Base-by-base conservation (phyloP, 345 rosid species). In the Bretschneidera sinensis region DNA sequence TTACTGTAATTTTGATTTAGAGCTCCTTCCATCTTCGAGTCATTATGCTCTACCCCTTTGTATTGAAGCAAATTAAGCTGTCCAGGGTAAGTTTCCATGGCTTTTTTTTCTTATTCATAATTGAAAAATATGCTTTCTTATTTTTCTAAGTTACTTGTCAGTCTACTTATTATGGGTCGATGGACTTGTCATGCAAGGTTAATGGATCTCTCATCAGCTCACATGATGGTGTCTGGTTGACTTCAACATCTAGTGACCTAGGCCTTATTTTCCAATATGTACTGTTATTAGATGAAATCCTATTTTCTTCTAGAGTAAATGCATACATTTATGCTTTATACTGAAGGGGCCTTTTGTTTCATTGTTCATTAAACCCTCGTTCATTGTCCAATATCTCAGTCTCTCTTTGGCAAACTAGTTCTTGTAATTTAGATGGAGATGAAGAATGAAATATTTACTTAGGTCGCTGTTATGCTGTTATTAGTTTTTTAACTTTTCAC, bases 31-130 rank as follows among this genome's bases (percentile, higher is more conserved):
- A 18, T 75, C 76, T 21, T 71, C 81, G 19, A 76, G 65, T 59
- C 81, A 64, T 48, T 74, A 74, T 65, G 71, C 82, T 45, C 69
- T 70, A 69, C 56, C 80, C 20, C 54, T 70, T 55, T 66, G 66
- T 15, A 24, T 56, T 1, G 71, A 80, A 69, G 69, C 70, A 50
- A 74, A 23, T 25, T 71, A 64, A 63, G 17, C 31, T 39, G 17
- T 47, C 31, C 48, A 56, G 24, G 71, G 84, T 79, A 65, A 59
- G 79, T 48, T 33, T 56, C 45, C 20, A 31, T 59, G 23, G 17
- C 47, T 65, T 24, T 9, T 19, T 34, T 48, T n/a, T 54, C 21
- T 45, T 24, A 9, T n/a, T n/a, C 28, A 24, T 55, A 8, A 50
- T 21, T 31, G 55, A 31, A 17, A 14, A 14, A 51, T 35, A 51